These are phyloP conservation scores for Phoenix dactylifera DNA, from an alignment of 176 grass and related monocot genomes.

Conservation along the genomic window DNA sequence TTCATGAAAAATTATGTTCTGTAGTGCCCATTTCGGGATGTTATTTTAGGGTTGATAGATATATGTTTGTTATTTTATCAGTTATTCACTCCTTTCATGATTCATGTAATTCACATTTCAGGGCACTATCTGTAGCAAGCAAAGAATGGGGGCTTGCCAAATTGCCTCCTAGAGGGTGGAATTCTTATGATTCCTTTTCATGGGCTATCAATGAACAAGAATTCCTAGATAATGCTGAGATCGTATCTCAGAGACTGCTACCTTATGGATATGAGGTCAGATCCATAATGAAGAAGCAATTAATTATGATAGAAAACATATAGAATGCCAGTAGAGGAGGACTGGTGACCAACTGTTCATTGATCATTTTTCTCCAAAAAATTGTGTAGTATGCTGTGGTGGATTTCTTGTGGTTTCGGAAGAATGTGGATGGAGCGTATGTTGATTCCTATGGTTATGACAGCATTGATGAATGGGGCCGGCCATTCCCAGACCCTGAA, in stretches of 20 bases:
- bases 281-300: background rate
- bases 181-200: conserved; percentile 91
- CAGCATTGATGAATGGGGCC: conserved; percentile 69
- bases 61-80: too few relatives aligned
- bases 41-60: too few relatives aligned
- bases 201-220: conserved; percentile 64
- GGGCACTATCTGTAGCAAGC: conserved; percentile 17
- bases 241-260: conserved; percentile 56
- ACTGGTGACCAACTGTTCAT: background rate
- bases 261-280: conserved; percentile 68
- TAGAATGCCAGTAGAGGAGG: background rate
- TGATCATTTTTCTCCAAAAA: background rate
- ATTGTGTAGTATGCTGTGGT: conserved; percentile 59
- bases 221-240: conserved; percentile 62
- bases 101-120: conserved; percentile 9
- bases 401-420: conserved; percentile 86
- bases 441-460: conserved; percentile 69
- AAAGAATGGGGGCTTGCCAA: conserved; percentile 18
- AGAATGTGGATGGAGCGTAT: conserved; percentile 47
- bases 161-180: conserved; percentile 78
- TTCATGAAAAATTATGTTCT: too few relatives aligned
- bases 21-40: too few relatives aligned
- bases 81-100: too few relatives aligned
- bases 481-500: conserved; percentile 66
- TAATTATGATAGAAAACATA: background rate